Conservation (phyloP, 495 filamentous ascomycete species). For the Lasiosphaeria hispida region DNA sequence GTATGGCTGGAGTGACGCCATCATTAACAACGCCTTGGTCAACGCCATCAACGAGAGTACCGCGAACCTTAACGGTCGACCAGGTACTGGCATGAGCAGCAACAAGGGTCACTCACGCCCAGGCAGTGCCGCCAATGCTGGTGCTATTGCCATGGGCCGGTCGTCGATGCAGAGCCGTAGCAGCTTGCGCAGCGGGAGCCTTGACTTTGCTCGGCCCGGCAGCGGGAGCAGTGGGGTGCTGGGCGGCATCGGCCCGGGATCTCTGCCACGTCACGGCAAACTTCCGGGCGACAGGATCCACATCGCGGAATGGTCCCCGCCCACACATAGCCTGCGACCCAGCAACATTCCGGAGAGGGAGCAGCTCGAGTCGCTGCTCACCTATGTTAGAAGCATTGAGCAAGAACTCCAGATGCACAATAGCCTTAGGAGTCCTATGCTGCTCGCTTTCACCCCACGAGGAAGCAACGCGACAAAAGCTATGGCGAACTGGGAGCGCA, state of each 20-base stretch:
- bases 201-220: constrained; percentile 41
- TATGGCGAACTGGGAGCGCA: constrained; percentile 94
- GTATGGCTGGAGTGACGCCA: constrained; percentile 91
- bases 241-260: constrained; percentile 45
- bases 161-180: constrained; percentile 44
- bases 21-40: constrained; percentile 74
- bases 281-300: constrained; percentile 83
- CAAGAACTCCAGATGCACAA: constrained; percentile 85
- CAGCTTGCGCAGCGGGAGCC: constrained; percentile 39
- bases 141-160: constrained; percentile 19
- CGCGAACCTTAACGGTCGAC: constrained; percentile 20
- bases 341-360: constrained; percentile 73
- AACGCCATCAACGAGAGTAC: constrained; percentile 46
- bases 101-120: constrained; percentile 38
- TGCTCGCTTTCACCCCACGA: constrained; percentile 84
- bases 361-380: constrained; percentile 69
- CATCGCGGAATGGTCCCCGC: constrained; percentile 93
- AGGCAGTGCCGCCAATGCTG: constrained; percentile 38
- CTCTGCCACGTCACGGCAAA: constrained; percentile 38
- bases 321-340: constrained; percentile 82
- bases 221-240: constrained; percentile 69
- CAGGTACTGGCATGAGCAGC: constrained; percentile 26
- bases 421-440: constrained; percentile 77
- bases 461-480: constrained; percentile 78
- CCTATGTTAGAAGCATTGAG: constrained; percentile 83